Percentiles rank a stretch among this genome's conserved stretches.
Conservation (phyloP, 768 basidiomycete genomes). For the Wakefieldia striispora region DNA sequence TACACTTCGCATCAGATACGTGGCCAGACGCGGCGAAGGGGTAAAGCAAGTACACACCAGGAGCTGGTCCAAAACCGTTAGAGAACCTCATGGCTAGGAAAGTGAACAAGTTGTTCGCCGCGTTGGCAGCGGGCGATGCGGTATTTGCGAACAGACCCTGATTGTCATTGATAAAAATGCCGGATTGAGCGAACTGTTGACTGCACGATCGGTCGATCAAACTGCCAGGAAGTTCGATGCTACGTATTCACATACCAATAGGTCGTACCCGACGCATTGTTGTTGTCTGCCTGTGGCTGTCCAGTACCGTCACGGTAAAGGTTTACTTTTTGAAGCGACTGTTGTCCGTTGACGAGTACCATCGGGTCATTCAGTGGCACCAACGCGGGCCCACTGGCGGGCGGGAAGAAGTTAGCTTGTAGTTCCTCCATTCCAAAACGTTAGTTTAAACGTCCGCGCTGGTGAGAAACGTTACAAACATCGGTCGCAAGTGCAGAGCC, state of each 20-base stretch:
- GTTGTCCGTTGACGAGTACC: conserved; percentile 24
- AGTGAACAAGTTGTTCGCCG: conserved; percentile 26
- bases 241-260: conserved; percentile 19
- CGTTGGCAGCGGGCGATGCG: conserved; percentile 19
- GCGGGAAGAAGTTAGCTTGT: conserved; percentile 23
- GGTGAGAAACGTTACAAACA: conserved; percentile 2
- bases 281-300: conserved; percentile 22
- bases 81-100: conserved; percentile 32
- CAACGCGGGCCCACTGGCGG: conserved; percentile 22
- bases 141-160: conserved; percentile 16
- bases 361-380: conserved; percentile 27
- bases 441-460: neutral
- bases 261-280: conserved; percentile 19
- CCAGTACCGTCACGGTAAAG: conserved; percentile 28
- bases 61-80: conserved; percentile 20
- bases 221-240: neutral
- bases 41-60: conserved; percentile 12
- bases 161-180: conserved; percentile 25
- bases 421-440: conserved; percentile 19
- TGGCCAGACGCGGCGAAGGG: neutral
- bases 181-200: conserved; percentile 21
- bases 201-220: conserved; percentile 4
- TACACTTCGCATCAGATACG: conserved; percentile 5
- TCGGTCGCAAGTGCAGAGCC: conserved; percentile 23
- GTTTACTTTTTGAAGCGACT: conserved; percentile 26